These are phyloP conservation scores for Stentor coeruleus DNA, from an alignment of 73 alveolate species.

Conservation along the genomic window DNA sequence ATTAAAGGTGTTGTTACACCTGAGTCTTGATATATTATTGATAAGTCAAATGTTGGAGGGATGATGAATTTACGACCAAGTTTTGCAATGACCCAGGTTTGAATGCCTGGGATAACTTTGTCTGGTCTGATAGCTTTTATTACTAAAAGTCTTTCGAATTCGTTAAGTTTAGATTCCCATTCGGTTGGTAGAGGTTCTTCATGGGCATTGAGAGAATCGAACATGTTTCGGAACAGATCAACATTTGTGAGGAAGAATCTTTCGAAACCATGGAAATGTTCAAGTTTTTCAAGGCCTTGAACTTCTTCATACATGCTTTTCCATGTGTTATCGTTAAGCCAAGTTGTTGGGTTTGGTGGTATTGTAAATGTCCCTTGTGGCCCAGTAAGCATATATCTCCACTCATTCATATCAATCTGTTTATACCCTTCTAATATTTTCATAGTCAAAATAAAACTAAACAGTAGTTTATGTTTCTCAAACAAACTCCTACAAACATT, in stretches of 20 bases:
- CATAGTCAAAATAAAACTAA: constrained; percentile 94
- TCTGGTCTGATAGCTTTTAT: constrained; percentile 94
- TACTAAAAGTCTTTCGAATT: constrained; percentile 82
- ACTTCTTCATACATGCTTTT: constrained; percentile 90
- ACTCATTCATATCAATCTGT: constrained; percentile 56
- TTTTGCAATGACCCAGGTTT: constrained; percentile 89
- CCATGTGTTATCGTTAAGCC: constrained; percentile 98
- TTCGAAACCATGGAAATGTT: constrained; percentile 86
- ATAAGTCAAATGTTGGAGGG: constrained; percentile 99
- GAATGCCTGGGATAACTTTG: constrained; percentile 81
- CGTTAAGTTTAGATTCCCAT: constrained; percentile 88
- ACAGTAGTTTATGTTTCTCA: constrained; percentile 96
- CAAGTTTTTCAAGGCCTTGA: constrained; percentile 77
- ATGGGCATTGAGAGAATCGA: constrained; percentile 90
- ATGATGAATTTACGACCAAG: constrained; percentile 95
- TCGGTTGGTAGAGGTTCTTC: constrained; percentile 88
- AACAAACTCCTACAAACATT: constrained; percentile 98
- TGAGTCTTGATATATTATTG: constrained; percentile 96
- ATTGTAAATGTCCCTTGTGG: constrained; percentile 91
- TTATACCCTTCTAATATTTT: constrained; percentile 83
- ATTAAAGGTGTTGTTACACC: constrained; percentile 98
- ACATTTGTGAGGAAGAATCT: constrained; percentile 71
- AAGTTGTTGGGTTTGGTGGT: constrained; percentile 93
- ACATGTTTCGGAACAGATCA: constrained; percentile 72
- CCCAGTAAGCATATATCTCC: constrained; percentile 95